Evolutionary conservation across 148 eudicot species (phyloP).

Genomic region (Dianthus caryophyllus): DNA sequence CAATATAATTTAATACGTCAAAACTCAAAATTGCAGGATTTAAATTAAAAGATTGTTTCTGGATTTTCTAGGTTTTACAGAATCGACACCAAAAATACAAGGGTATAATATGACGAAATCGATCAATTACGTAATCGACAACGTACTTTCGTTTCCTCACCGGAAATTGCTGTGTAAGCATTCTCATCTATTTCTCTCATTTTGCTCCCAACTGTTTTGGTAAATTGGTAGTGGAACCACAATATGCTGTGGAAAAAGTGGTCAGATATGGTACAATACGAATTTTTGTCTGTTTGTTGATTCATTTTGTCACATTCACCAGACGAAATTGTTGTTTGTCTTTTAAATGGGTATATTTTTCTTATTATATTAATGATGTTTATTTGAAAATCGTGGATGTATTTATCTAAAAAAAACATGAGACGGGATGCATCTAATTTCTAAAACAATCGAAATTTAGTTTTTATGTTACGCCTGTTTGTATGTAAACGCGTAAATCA

Average conservation of each 20-base stretch:
- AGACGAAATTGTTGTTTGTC: too few relatives aligned
- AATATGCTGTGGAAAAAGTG: slow-evolving; percentile 10
- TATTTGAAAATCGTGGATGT: background rate
- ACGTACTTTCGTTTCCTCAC: slow-evolving; percentile 31
- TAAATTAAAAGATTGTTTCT: background rate
- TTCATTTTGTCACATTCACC: slow-evolving; percentile 14
- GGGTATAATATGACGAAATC: slow-evolving; percentile 13
- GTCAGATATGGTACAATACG: slow-evolving; percentile 21
- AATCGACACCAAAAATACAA: background rate
- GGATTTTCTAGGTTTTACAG: slow-evolving; percentile 7
- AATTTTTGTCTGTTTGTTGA: slow-evolving; percentile 16
- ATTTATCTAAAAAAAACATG: too few relatives aligned
- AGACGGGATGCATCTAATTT: too few relatives aligned
- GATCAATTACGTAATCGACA: slow-evolving; percentile 21
- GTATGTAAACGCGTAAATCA: too few relatives aligned
- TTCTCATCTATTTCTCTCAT: slow-evolving; percentile 7
- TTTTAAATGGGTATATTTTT: too few relatives aligned
- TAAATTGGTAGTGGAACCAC: slow-evolving; percentile 11
- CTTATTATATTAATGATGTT: too few relatives aligned
- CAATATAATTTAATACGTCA: background rate
- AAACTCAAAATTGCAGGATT: background rate
- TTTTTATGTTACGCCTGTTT: too few relatives aligned
- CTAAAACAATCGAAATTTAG: too few relatives aligned
- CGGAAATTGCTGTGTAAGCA: slow-evolving; percentile 54
- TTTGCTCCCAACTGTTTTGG: background rate